phyloP scores from a whole-genome alignment of 768 basidiomycete genomes.

The Fistulinella prunicolor region DNA sequence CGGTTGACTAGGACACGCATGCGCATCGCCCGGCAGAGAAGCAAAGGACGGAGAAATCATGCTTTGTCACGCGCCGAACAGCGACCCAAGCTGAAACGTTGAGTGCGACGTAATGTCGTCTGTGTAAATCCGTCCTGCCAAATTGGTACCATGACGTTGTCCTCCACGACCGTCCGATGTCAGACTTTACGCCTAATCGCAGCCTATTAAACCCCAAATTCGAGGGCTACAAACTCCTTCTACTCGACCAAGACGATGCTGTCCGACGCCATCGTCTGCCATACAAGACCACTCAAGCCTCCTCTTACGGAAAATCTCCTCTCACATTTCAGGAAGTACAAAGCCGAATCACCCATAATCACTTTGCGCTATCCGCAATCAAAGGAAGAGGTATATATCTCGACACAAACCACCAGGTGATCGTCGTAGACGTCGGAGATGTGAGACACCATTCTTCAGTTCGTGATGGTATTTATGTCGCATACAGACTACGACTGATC shows the following conservation, averaged over 20 bases:
- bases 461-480: constrained; percentile 3
- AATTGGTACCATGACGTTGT: no score
- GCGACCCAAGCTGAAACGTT: no score
- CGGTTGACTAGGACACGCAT: background rate
- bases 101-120: no score
- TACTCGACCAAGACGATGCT: constrained; percentile 58
- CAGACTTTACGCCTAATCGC: constrained; percentile 45
- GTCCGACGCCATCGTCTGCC: constrained; percentile 48
- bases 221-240: constrained; percentile 76
- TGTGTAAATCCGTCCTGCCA: no score
- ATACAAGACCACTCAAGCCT: constrained; percentile 45
- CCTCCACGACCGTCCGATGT: constrained; percentile 19
- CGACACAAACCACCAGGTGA: constrained; percentile 59
- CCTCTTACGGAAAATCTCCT: constrained; percentile 56
- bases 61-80: no score
- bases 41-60: background rate
- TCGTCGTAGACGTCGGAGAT: constrained; percentile 53
- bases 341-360: constrained; percentile 82
- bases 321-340: constrained; percentile 81
- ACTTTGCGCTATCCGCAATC: constrained; percentile 52
- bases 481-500: constrained; percentile 50
- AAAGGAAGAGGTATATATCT: constrained; percentile 59
- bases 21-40: background rate
- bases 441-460: constrained; percentile 41
- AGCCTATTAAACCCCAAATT: constrained; percentile 76